Percentiles rank a stretch among this genome's conserved stretches.
Evolutionary conservation across 148 eudicot species (phyloP).

Genomic region (Chenopodium formosanum): DNA sequence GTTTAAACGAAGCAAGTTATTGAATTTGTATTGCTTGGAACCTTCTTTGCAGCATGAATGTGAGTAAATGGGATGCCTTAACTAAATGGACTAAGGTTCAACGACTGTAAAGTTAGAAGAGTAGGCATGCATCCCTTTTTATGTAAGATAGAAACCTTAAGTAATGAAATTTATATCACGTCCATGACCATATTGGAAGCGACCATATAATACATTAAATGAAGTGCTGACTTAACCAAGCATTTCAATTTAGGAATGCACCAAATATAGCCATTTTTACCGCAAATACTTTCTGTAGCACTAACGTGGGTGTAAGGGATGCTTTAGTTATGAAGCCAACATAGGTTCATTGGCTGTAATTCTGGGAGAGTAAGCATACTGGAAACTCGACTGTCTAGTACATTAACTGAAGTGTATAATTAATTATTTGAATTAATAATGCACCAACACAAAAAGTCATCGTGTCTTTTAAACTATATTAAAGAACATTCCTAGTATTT

Average conservation of each 20-base stretch:
- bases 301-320: background rate
- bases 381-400: background rate
- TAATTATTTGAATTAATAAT: background rate
- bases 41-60: background rate
- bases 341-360: background rate
- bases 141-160: background rate
- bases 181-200: background rate
- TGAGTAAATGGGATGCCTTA: background rate
- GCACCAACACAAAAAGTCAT: background rate
- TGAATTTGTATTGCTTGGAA: background rate
- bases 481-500: background rate
- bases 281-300: background rate
- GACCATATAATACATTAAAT: constrained; percentile 2
- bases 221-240: background rate
- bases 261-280: background rate
- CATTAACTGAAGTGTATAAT: constrained; percentile 8
- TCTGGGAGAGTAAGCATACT: constrained; percentile 2
- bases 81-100: background rate
- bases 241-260: background rate
- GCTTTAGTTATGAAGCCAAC: background rate
- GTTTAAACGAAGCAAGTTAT: background rate
- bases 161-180: constrained; percentile 5
- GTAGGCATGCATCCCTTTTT: background rate
- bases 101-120: background rate
- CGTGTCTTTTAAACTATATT: background rate